Conservation (phyloP, 2,329 filamentous ascomycete species). For the Claviceps humidiphila region DNA sequence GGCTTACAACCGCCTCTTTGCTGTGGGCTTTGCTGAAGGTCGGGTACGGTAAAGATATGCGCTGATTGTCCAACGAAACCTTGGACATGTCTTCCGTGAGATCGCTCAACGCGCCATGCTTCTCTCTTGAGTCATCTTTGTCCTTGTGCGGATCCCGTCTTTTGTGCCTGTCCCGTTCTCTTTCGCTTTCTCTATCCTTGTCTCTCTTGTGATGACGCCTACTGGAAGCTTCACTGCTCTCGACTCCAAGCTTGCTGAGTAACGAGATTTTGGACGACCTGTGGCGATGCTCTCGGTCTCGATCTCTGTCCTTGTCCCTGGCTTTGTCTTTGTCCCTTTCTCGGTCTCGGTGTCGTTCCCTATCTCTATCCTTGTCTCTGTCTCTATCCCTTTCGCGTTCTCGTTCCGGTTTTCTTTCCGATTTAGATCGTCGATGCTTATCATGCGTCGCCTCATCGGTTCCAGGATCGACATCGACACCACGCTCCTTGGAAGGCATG, state of each 20-base stretch:
- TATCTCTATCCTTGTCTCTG: not conserved
- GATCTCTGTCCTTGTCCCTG: conserved; percentile 13
- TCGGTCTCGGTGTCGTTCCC: conserved; percentile 14
- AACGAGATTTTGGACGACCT: conserved; percentile 28
- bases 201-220: conserved; percentile 19
- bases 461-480: conserved; percentile 22
- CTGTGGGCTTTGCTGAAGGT: conserved; percentile 82
- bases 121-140: conserved; percentile 16
- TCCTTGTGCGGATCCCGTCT: conserved; percentile 22
- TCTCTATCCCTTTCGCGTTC: conserved; percentile 9
- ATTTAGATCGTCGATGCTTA: conserved; percentile 25
- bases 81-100: conserved; percentile 34
- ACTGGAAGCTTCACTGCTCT: conserved; percentile 26
- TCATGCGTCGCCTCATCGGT: conserved; percentile 26
- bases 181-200: conserved; percentile 17
- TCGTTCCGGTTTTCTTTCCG: conserved; percentile 20
- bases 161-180: conserved; percentile 21
- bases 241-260: conserved; percentile 26
- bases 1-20: conserved; percentile 65
- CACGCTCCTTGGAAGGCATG: conserved; percentile 30
- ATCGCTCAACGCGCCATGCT: conserved; percentile 30
- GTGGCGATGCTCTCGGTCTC: conserved; percentile 22
- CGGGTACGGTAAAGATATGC: conserved; percentile 57
- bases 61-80: conserved; percentile 26
- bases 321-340: not conserved